A percentile compares a stretch with the other conserved stretches of the same genome.
phyloP scores from a whole-genome alignment of 2,329 filamentous ascomycete species.

The Stachybotrys elegans region DNA sequence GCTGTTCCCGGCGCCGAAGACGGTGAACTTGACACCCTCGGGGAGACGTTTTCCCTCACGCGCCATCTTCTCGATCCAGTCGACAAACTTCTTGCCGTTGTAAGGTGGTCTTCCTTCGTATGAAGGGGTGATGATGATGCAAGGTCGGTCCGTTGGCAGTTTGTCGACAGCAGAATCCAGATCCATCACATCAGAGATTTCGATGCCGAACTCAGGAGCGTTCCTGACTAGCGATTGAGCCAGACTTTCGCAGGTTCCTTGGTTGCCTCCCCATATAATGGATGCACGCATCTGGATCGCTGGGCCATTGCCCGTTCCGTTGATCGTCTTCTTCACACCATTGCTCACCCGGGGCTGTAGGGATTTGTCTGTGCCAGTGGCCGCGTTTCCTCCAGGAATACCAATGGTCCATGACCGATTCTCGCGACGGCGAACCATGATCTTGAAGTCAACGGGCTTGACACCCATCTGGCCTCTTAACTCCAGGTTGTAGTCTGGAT shows the following conservation, averaged over 20 bases:
- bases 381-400: not conserved
- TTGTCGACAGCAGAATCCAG: constrained; percentile 52
- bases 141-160: constrained; percentile 48
- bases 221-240: constrained; percentile 8
- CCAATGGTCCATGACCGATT: constrained; percentile 5
- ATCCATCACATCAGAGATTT: constrained; percentile 32
- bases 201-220: constrained; percentile 46
- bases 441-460: constrained; percentile 53
- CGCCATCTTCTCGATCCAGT: constrained; percentile 36
- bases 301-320: too few species aligned
- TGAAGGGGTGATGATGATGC: constrained; percentile 56
- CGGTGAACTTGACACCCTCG: not conserved
- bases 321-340: not conserved
- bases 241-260: not conserved
- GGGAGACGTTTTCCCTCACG: not conserved
- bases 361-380: not conserved
- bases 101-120: constrained; percentile 66
- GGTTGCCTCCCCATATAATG: not conserved
- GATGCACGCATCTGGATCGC: too few species aligned
- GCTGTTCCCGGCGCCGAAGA: not conserved
- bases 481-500: constrained; percentile 42
- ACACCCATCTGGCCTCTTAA: constrained; percentile 45
- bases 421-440: constrained; percentile 45
- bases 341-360: not conserved
- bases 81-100: constrained; percentile 58